Conservation (phyloP, 2,329 filamentous ascomycete genomes). For the Aspergillus uvarum region DNA sequence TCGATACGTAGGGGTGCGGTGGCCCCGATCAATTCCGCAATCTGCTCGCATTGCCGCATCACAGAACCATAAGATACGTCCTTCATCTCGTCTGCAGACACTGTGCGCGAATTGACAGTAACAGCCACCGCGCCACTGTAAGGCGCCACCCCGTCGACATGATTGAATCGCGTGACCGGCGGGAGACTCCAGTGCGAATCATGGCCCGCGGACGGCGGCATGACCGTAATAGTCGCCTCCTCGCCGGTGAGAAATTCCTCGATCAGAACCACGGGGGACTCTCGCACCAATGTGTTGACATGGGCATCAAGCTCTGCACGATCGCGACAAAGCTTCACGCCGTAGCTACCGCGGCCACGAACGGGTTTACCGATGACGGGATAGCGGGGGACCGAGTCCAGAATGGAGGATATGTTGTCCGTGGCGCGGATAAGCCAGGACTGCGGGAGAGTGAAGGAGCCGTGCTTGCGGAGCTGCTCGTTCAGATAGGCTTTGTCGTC, state of each 20-base stretch:
- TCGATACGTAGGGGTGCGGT: slow-evolving; percentile 5
- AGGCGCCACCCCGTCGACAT: slow-evolving; percentile 49
- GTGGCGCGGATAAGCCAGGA: slow-evolving; percentile 35
- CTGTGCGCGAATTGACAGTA: slow-evolving; percentile 1
- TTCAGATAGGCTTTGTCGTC: slow-evolving; percentile 55
- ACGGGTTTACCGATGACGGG: slow-evolving; percentile 53
- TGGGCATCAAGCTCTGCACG: slow-evolving; percentile 37
- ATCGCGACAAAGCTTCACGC: slow-evolving; percentile 48
- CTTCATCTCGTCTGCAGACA: slow-evolving; percentile 2
- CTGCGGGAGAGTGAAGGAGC: slow-evolving; percentile 43
- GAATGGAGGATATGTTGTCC: slow-evolving; percentile 8
- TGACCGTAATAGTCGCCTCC: slow-evolving; percentile 54
- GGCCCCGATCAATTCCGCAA: slow-evolving; percentile 1
- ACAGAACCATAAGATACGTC: background rate
- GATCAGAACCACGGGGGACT: slow-evolving; percentile 44
- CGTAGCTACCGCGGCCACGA: slow-evolving; percentile 51
- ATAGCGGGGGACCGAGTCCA: slow-evolving; percentile 23
- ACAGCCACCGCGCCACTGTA: slow-evolving; percentile 51
- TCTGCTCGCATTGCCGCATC: slow-evolving; percentile 3
- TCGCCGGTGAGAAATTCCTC: slow-evolving; percentile 52
- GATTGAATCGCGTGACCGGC: slow-evolving; percentile 50
- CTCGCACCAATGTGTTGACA: slow-evolving; percentile 33
- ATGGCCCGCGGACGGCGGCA: slow-evolving; percentile 44
- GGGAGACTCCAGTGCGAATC: slow-evolving; percentile 47
- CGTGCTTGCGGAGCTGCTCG: slow-evolving; percentile 38